phyloP scores from a whole-genome alignment of 202 grass and related monocot species.

The Saccharum hybrid region DNA sequence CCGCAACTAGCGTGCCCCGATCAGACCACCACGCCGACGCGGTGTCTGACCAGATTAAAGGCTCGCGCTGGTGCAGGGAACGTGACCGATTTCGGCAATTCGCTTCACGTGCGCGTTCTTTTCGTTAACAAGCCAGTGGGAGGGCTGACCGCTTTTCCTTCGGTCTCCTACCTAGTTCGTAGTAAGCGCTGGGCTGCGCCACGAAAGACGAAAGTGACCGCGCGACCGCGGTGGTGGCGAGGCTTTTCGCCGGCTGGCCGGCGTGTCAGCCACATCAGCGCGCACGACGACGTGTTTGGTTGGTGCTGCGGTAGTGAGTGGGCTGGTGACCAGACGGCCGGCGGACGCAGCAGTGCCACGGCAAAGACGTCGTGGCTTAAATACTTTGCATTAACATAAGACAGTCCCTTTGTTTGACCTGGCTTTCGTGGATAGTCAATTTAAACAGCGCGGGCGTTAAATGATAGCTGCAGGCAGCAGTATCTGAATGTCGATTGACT shows the following conservation, averaged over 20 bases:
- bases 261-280: neutral
- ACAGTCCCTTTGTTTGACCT: conserved; percentile 7
- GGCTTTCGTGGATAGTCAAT: neutral
- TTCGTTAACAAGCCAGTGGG: neutral
- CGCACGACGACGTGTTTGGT: neutral
- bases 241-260: conserved; percentile 21
- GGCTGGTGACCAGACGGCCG: neutral
- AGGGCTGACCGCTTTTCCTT: neutral
- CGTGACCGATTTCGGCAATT: neutral
- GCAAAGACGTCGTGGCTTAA: neutral
- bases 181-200: neutral
- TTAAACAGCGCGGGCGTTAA: neutral
- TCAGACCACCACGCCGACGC: neutral
- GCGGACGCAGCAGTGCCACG: neutral
- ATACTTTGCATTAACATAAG: neutral
- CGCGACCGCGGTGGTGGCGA: neutral
- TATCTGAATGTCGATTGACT: neutral
- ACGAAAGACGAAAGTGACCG: neutral
- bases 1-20: conserved; percentile 7
- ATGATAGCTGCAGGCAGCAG: neutral
- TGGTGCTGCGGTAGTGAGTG: neutral
- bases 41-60: neutral
- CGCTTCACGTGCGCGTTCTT: conserved; percentile 37
- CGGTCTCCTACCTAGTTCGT: neutral
- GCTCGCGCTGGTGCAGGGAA: conserved; percentile 21